phyloP scores from a whole-genome alignment of 2,329 filamentous ascomycete species.

The Macroventuria anomochaeta region DNA sequence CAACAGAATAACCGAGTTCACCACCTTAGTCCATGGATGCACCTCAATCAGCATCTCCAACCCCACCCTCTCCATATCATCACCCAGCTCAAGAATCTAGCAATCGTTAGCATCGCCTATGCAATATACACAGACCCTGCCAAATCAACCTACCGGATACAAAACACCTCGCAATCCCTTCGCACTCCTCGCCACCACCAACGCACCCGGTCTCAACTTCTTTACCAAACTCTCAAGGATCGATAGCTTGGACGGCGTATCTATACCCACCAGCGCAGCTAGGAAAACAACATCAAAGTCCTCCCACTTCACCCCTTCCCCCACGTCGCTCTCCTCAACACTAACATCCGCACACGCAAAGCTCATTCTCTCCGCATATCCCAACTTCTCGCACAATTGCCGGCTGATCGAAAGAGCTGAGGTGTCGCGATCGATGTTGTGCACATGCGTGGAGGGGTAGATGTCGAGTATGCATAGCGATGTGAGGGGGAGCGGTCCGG shows the following conservation, averaged over 20 bases:
- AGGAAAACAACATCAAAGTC: conserved; percentile 58
- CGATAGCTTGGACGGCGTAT: conserved; percentile 51
- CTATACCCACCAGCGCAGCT: conserved; percentile 58
- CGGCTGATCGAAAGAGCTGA: conserved; percentile 46
- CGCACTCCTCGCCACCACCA: conserved; percentile 57
- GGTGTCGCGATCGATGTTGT: conserved; percentile 53
- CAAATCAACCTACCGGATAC: conserved; percentile 53
- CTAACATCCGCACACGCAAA: conserved; percentile 50
- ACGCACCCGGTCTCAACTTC: conserved; percentile 51
- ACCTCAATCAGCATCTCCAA: conserved; percentile 54
- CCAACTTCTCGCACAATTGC: conserved; percentile 43
- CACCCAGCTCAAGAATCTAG: conserved; percentile 50
- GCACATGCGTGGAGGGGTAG: conserved; percentile 40
- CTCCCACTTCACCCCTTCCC: conserved; percentile 30
- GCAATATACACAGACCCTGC: background rate
- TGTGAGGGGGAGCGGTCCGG: conserved; percentile 58
- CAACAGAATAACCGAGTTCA: conserved; percentile 58
- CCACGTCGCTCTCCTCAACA: background rate
- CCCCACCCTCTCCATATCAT: conserved; percentile 35
- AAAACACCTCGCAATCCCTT: conserved; percentile 54
- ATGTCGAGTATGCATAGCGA: conserved; percentile 53
- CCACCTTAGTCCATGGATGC: conserved; percentile 58
- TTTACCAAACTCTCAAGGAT: conserved; percentile 49
- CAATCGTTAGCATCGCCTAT: background rate
- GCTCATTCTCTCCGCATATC: conserved; percentile 42